Base-by-base conservation (phyloP, 1,139 yeast genomes). In the Zygosaccharomyces sapae region DNA sequence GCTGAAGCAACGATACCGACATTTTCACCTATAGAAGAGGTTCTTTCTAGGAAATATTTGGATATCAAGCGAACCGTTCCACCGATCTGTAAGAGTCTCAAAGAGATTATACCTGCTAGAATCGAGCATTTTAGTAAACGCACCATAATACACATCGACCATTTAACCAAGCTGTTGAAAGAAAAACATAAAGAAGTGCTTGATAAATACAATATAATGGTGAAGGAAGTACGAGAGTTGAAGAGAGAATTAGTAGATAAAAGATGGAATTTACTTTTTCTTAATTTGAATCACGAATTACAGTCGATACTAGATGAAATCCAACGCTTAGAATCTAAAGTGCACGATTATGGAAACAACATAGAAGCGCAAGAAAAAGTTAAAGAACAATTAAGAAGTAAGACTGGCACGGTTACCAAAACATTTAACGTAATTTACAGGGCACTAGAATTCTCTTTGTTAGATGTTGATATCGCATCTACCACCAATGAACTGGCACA, bases 181-280 rank as follows among this genome's bases (percentile, higher is more conserved):
- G 62, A 62, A 2, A 71, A 70, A 45, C 78, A 75, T 56, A 67
- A 70, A 12, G 55, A 59, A 3, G 61, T 83, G 18, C 60, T 70
- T 8, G 63, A 65, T 7, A 70, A 72, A 45, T 75, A 78, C 67
- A 62, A 68, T 3, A 63, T 65, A 40, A 67, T 83, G 38, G 66
- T 68, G 6, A 54, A 56, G 7, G 77, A 75, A 42, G 56, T 78
- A 9, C 58, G 60, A 7, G 61, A 57, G 4, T 65, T 81, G 48
- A 76, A 76, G 56, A 55, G 55, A 6, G 79, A 76, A 40, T 57
- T 76, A 13, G 71, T 83, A 1, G 81, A 78, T 48, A 68, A 70
- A 30, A 73, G 79, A 55, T 83, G 88, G 89, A 67, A 72, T 50
- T 71, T 72, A 24, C 67, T 80, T 1, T 80, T 79, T 53, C 65